phyloP scores from a whole-genome alignment of 352 stramenopile genomes.

The Thalassiosira livingstoniorum region DNA sequence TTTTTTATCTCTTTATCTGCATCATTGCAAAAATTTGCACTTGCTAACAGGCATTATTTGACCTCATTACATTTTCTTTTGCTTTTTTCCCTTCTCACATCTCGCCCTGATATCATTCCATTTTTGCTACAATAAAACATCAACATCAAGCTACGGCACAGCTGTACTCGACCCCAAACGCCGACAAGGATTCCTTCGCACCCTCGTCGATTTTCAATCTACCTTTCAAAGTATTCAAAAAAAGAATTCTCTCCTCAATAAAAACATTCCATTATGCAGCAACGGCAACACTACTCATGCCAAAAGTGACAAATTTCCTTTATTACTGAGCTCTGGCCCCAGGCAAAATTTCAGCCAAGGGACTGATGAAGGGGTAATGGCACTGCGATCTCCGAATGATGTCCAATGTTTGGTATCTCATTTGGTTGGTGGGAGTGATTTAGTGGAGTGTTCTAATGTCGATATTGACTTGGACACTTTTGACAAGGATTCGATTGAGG shows the following conservation, averaged over 20 bases:
- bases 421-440: constrained; percentile 17
- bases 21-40: neutral
- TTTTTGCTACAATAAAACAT: too few species aligned
- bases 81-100: neutral
- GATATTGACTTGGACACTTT: neutral
- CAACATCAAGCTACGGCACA: constrained; percentile 56
- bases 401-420: constrained; percentile 35
- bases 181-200: constrained; percentile 65
- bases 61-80: neutral
- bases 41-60: too few species aligned
- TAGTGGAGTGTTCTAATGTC: neutral
- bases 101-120: too few species aligned
- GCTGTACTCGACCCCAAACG: constrained; percentile 66
- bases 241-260: constrained; percentile 53
- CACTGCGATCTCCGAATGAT: constrained; percentile 39
- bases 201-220: constrained; percentile 60
- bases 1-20: constrained; percentile 1
- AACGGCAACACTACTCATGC: neutral
- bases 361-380: constrained; percentile 47
- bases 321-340: constrained; percentile 47
- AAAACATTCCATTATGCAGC: neutral
- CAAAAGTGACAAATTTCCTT: constrained; percentile 44
- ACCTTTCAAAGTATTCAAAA: constrained; percentile 53
- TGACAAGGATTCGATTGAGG: constrained; percentile 1
- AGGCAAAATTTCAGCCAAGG: constrained; percentile 48